Evolutionary conservation across 768 basidiomycete species (phyloP), one percentile per base, ranked within the genome.

Genomic region (Clitopilus passeckerianus): DNA sequence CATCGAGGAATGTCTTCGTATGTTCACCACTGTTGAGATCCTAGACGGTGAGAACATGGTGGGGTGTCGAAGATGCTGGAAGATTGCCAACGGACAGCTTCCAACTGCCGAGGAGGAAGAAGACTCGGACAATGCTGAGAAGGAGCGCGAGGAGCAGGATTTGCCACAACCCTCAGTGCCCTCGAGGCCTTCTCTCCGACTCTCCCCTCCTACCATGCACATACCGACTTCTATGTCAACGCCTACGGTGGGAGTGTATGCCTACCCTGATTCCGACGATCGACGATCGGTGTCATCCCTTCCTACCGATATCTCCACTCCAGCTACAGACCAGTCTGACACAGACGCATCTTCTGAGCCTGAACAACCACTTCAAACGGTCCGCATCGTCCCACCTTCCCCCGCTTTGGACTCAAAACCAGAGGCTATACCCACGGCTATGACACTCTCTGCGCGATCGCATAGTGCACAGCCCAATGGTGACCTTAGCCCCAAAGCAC

Each of bases 11-110:
- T 93, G 91, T 63, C 72, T 96, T 60, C 79, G 86, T 62, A 80
- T 90, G 75, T 98, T 98, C 73, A 97, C 95, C 0, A 81, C 89
- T 4, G 95, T 97, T n/a, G 95, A 98, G 66, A 83, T 92, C 6
- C 75, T 98, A 34, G 91, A 97, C 64, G 93, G 93, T 0, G 95
- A 97, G 65, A 97, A 98, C 65, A 89, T 87, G 76, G 95, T 97
- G 57, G 94, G 94, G 0, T 98, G 95, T 70, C 82, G 89, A 63
- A 81, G 89, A 56, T 98, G 95, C 74, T 98, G 95, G 95, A 95
- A 93, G 77, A 86, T 93, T 34, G 86, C 84, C 58, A 85, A 93
- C 67, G 89, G 90, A 16, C 71, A 33, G 70, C 70, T 54, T 61
- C 71, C 30, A 67, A 76, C 30, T 68, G 69, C 56, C 65, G 46